Base-by-base conservation (phyloP, 1,284 basidiomycete genomes). In the Grifola frondosa region DNA sequence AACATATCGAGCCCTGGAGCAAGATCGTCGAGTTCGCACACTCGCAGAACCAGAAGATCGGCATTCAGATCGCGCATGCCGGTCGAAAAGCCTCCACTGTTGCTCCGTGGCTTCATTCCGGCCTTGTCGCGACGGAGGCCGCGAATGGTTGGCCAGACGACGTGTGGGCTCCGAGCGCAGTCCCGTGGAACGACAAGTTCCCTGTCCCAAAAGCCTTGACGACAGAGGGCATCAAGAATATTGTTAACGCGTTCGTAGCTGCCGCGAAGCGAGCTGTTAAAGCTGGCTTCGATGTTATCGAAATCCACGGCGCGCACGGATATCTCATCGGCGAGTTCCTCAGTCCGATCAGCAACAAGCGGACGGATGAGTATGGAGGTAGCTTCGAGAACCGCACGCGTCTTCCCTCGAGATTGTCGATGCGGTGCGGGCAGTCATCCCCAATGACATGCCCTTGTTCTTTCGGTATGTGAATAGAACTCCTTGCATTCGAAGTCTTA, bases 1-100 rank as follows among this genome's bases (percentile, higher is more conserved):
- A 69, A 6, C 88, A 91, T 34, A 78, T 85, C 25, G 73, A 70
- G 16, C 77, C 81, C 0, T 70, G 85, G 51, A 77, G 78, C 50
- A 71, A 76, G n/a, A 74, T 91, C 40, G 81, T 88, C 44, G 72
- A 83, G 33, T 85, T 83, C 52, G 72, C 77, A 30, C 85, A 88
- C 62, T 67, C 75, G 22, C 77, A 87, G 57, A 73, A 77, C 42
- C 67, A 77, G 31, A 77, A 76, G 51, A 78, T 88, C 20, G 88
- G 81, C 4, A 74, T 91, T 36, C 89, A 91, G 61, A 73, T 92
- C 20, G 81, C 80, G 1, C 88, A 91, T 60, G 85, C 84, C 0
- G 88, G 88, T 1, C 71, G 88, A 26, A 91, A 91, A 60, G 83
- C 84, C 0, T 80, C 77, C 13, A 80, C 75, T 0, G 69, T 74